phyloP scores from a whole-genome alignment of 495 filamentous ascomycete species.

The Podospora pseudoanserina region DNA sequence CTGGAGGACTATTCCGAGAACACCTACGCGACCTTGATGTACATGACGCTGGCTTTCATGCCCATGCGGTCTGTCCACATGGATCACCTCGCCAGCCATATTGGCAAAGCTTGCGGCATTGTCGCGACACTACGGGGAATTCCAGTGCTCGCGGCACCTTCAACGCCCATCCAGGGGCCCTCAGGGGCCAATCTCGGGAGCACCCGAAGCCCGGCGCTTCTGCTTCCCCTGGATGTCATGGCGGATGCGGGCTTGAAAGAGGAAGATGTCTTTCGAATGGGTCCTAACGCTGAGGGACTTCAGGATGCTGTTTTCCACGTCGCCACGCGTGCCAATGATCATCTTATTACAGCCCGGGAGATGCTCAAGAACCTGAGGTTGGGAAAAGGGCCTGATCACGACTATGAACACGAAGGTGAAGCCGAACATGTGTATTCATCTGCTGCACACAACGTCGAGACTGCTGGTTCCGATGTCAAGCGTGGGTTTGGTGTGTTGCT shows the following conservation, averaged over 20 bases:
- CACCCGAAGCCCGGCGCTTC: constrained; percentile 40
- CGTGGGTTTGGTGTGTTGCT: constrained; percentile 73
- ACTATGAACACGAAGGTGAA: constrained; percentile 80
- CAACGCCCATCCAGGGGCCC: constrained; percentile 49
- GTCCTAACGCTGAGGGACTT: constrained; percentile 69
- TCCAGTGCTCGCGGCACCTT: constrained; percentile 76
- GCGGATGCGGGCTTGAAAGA: constrained; percentile 72
- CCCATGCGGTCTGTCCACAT: constrained; percentile 75
- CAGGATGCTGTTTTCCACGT: constrained; percentile 88
- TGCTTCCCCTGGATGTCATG: constrained; percentile 88
- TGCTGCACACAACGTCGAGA: constrained; percentile 28
- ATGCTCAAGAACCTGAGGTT: constrained; percentile 77
- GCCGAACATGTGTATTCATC: constrained; percentile 65
- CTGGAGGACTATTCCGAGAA: constrained; percentile 89
- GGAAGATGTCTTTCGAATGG: constrained; percentile 82
- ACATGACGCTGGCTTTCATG: constrained; percentile 74
- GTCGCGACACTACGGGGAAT: constrained; percentile 76
- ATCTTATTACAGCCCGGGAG: constrained; percentile 87
- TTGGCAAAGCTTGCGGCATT: constrained; percentile 91
- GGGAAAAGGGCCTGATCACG: constrained; percentile 71
- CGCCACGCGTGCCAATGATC: constrained; percentile 89
- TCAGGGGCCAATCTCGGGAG: constrained; percentile 34
- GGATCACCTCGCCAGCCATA: constrained; percentile 89
- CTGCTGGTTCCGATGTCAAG: constrained; percentile 49
- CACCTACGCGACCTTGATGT: constrained; percentile 91